Evolutionary conservation across 768 basidiomycete genomes (phyloP), one percentile per base, ranked within the genome.

Genomic region (Cubamyces sp.): DNA sequence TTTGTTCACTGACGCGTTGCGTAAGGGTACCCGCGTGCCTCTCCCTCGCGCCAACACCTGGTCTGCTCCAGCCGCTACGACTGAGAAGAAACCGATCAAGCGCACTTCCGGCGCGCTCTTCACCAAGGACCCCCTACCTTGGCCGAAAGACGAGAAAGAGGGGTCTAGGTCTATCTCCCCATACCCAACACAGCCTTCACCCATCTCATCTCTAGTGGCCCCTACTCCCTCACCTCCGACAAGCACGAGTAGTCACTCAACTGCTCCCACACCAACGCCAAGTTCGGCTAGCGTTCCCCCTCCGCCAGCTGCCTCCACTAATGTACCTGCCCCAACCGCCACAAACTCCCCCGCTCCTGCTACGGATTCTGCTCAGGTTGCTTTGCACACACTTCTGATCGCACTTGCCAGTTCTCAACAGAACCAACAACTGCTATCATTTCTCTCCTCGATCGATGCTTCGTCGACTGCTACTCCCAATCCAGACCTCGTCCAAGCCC

Each of bases 401-500:
- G 66, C 69, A 0, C 64, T 71, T 9, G 62, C 69, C 5, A 58
- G 34, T 15, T 47, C 65, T 19, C 59, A 57, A 23, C 64, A 67
- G 49, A 69, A 64, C 25, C 61, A 58, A 15, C 68, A 69, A 46
- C 54, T 72, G 11, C 47, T 72, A 14, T 48, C 77, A 19, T 75
- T 76, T 1, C 70, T 82, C 19, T 64, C 71, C 25, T 66, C 69
- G 21, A 72, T 68, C 56, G 72, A 61, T 61, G 64, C 64, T 16
- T 62, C 64, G 11, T 61, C 69, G 15, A 15, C 40, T 3, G 49
- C 55, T 3, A 46, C 76, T 5, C 65, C 71, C 8, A 82, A 82
- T 65, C 70, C 79, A 1, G 70, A 74, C 16, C 75, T 88, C 7
- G 69, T 84, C 11, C 76, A 79, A 41, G 83, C 84, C 15, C 70